Conservation (phyloP, 1,139 yeast species). For the Saccharomyces hybrid region DNA sequence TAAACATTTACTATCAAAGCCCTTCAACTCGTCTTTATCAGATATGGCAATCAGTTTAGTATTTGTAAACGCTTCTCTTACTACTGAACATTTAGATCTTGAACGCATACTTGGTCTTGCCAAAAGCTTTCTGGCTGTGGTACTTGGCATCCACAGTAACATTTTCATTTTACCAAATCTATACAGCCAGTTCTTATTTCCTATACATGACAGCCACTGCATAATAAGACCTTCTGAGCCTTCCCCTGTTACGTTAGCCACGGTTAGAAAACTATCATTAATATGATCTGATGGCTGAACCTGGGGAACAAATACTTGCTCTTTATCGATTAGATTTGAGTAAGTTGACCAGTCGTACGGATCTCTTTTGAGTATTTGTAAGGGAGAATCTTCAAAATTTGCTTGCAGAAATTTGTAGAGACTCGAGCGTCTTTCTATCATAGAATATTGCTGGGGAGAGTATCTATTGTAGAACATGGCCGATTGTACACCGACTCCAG, state of each 20-base stretch:
- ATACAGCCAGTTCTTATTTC: constrained; percentile 68
- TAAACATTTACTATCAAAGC: constrained; percentile 17
- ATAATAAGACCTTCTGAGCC: constrained; percentile 63
- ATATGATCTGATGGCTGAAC: constrained; percentile 39
- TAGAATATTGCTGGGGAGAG: constrained; percentile 52
- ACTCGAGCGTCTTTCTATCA: constrained; percentile 47
- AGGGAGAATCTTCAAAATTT: constrained; percentile 20
- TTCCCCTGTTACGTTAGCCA: constrained; percentile 53
- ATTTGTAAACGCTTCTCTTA: constrained; percentile 54
- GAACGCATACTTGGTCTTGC: constrained; percentile 41
- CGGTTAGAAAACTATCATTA: constrained; percentile 55
- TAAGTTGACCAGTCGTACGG: constrained; percentile 67
- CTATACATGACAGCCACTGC: constrained; percentile 69
- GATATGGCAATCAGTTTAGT: constrained; percentile 45
- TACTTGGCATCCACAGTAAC: constrained; percentile 54
- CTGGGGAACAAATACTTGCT: constrained; percentile 39
- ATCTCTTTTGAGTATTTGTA: constrained; percentile 30
- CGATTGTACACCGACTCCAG: constrained; percentile 49
- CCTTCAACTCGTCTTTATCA: constrained; percentile 18
- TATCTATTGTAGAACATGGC: constrained; percentile 45
- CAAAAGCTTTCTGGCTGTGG: constrained; percentile 54
- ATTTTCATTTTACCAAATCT: constrained; percentile 66
- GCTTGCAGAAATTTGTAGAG: constrained; percentile 33
- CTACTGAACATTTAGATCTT: constrained; percentile 53
- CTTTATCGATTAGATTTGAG: constrained; percentile 37